These are phyloP conservation scores for Pichia pseudocactophila DNA, from an alignment of 805 yeast species.

Conservation along the genomic window DNA sequence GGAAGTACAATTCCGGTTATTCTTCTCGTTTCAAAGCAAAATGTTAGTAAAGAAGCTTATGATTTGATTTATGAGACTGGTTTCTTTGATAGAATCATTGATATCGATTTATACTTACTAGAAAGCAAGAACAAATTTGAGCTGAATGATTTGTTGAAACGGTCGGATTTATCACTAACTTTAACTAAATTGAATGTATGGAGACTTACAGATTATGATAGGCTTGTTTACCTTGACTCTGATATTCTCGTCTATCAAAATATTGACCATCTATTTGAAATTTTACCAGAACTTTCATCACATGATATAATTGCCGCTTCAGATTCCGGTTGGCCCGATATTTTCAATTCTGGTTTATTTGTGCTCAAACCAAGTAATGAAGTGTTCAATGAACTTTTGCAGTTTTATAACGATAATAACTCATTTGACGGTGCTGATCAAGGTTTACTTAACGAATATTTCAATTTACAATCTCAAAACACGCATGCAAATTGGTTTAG, in stretches of 20 bases:
- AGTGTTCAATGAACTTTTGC: constrained; percentile 34
- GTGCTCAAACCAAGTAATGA: constrained; percentile 43
- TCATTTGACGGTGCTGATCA: constrained; percentile 89
- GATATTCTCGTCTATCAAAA: constrained; percentile 40
- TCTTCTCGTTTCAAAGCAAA: constrained; percentile 16
- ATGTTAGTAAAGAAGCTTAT: constrained; percentile 10
- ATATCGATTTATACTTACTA: constrained; percentile 19
- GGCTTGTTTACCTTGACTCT: constrained; percentile 52
- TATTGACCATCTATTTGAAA: constrained; percentile 23
- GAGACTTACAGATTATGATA: constrained; percentile 34
- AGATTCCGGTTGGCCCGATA: constrained; percentile 89
- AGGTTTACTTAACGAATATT: constrained; percentile 75
- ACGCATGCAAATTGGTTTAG: constrained; percentile 43
- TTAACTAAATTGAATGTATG: constrained; percentile 51
- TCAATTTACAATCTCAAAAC: constrained; percentile 28
- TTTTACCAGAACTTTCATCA: constrained; percentile 13
- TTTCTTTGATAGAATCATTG: constrained; percentile 15
- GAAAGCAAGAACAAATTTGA: constrained; percentile 14
- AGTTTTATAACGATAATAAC: constrained; percentile 20
- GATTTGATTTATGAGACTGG: constrained; percentile 8
- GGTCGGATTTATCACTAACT: constrained; percentile 28
- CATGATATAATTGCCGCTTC: constrained; percentile 47
- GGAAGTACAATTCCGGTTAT: constrained; percentile 17
- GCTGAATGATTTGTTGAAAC: constrained; percentile 17
- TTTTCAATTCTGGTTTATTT: constrained; percentile 76